These are phyloP conservation scores for Salix arbutifolia DNA, from an alignment of 345 rosid species.

Conservation along the genomic window DNA sequence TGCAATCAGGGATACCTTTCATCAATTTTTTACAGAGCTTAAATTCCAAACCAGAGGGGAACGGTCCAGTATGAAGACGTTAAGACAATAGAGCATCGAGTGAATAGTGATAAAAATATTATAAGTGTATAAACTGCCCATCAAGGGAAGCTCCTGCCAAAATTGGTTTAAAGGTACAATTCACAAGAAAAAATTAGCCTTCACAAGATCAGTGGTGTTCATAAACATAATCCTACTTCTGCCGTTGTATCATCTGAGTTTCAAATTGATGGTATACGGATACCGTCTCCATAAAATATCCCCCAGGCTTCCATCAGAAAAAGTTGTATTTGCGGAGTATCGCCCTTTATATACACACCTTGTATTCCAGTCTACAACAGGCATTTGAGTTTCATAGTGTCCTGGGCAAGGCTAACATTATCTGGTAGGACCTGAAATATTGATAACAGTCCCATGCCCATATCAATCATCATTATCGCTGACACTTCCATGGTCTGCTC, in stretches of 20 bases:
- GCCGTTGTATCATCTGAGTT: not conserved
- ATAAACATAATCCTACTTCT: not conserved
- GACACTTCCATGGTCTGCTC: constrained; percentile 31
- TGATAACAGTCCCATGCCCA: constrained; percentile 11
- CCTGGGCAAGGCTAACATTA: constrained; percentile 18
- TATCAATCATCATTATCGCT: constrained; percentile 41
- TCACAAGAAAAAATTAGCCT: constrained; percentile 10
- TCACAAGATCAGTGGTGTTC: not conserved
- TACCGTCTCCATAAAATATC: not conserved
- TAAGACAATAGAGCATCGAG: not conserved
- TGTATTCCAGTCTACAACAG: constrained; percentile 9
- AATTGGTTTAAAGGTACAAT: not conserved
- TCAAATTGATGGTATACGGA: constrained; percentile 1
- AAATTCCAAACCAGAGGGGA: not conserved
- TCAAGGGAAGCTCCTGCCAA: not conserved
- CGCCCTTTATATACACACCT: constrained; percentile 24
- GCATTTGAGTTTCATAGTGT: not conserved
- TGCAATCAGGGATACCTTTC: not conserved
- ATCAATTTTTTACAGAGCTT: not conserved
- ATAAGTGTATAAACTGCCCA: not conserved
- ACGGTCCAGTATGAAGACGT: not conserved
- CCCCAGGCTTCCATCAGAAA: constrained; percentile 9
- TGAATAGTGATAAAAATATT: not conserved
- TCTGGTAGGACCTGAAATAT: constrained; percentile 25
- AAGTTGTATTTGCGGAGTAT: not conserved